These are phyloP conservation scores for Echeveria elegans DNA, from an alignment of 164 flowering plant species.

Conservation along the genomic window DNA sequence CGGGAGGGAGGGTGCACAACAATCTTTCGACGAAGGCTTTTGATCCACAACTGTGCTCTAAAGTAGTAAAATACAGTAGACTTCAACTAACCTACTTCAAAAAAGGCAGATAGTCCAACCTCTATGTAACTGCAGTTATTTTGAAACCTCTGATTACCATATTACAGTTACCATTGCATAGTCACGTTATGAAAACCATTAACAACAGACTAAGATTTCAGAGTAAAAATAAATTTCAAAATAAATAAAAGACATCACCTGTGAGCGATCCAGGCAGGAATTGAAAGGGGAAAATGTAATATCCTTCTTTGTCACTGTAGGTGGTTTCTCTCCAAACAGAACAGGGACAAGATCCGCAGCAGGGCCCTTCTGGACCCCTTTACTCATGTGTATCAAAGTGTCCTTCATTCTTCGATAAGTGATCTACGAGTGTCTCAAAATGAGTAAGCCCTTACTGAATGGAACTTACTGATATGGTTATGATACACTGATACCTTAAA, in stretches of 20 bases:
- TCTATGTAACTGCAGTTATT: neutral
- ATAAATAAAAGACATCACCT: constrained; percentile 22
- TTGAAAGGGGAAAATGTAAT: constrained; percentile 56
- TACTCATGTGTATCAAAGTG: constrained; percentile 74
- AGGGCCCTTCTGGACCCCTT: constrained; percentile 88
- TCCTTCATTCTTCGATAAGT: constrained; percentile 96
- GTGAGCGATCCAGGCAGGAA: constrained; percentile 78
- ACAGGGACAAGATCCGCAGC: constrained; percentile 89
- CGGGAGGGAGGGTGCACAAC: neutral
- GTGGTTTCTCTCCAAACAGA: constrained; percentile 77
- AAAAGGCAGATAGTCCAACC: neutral
- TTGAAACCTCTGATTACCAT: neutral
- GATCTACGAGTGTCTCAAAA: constrained; percentile 39
- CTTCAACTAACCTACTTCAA: neutral
- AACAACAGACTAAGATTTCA: neutral
- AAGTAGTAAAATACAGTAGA: neutral
- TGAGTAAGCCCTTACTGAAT: neutral
- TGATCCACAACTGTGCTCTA: neutral
- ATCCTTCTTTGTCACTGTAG: constrained; percentile 56
- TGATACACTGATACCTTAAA: neutral
- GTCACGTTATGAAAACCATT: neutral
- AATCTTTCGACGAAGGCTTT: neutral
- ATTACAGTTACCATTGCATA: neutral
- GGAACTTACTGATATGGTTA: neutral
- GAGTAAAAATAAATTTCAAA: neutral